Base-by-base conservation (phyloP, 2,329 filamentous ascomycete genomes). In the Fusarium cyanostomum region DNA sequence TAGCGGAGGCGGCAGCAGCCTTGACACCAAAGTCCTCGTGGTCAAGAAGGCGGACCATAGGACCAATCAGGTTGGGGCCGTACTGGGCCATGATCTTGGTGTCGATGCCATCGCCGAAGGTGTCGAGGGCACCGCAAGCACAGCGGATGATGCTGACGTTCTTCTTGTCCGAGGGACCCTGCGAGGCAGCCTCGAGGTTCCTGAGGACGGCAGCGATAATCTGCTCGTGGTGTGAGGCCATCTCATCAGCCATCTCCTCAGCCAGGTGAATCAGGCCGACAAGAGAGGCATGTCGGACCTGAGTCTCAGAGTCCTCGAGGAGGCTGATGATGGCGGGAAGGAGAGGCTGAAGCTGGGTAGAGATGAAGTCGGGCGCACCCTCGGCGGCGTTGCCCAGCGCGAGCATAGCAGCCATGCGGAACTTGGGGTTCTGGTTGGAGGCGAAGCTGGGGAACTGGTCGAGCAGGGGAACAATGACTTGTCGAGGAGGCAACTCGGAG, bases 341-440 rank as follows among this genome's bases (percentile, higher is more conserved):
- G 67, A 98, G 90, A 66, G 90, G 86, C 72, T 90, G 85, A 62
- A 98, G 86, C 79, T 99, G 95, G 16, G 94, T 97, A 64, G 92
- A 92, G 73, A 98, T 93, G 79, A 98, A 99, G 77, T 99, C 95
- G 13, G 95, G 95, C 27, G 95, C 94, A 70, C 95, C 95, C 82
- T 98, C 95, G 50, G 97, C 94, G 70, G 92, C 94, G 82, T 94
- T 96, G 58, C 94, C 94, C 6, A 99, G 86, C 44, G 94, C 90
- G 62, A 98, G 84, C 73, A 98, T 95, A 78, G 92, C 94, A 52
- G 94, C 94, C 78, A 94, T 91, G 59, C 94, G 89, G 80, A 91
- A 90, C 70, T 92, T 89, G 31, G 93, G 85, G 72, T 96, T 86
- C 58, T 84, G 79, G 73, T 87, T 89, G 69, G 85, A 85, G 68